Base-by-base conservation (phyloP, 2,329 filamentous ascomycete genomes). In the Exophiala dermatitidis region DNA sequence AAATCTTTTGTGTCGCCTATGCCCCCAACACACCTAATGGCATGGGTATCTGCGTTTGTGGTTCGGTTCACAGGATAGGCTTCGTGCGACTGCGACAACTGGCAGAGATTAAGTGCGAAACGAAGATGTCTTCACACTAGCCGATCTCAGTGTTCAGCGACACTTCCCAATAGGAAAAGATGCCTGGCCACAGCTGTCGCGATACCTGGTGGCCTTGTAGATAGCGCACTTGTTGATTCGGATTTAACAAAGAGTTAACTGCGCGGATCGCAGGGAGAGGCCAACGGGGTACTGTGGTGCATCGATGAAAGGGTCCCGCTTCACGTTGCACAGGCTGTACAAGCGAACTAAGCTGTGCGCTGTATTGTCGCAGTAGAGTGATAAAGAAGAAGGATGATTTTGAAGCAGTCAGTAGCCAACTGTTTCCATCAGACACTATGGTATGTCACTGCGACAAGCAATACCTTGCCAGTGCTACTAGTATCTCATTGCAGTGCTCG, bases 241-340 rank as follows among this genome's bases (percentile, higher is more conserved):
- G 52, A 54, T 47, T 50, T 54, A 54, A 54, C 47, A 29, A 9
- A 48, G 34, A 38, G 12, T 54, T 54, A 54, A 42, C 52, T 41
- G 38, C 38, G 38, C n/a, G 10, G 36, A 38, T 26, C 6, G 38
- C 38, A 41, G 38, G 4, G 28, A 41, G 19, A 19, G 19, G 19
- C 19, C 19, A 1, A 19, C 19, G 19, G 2, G 19, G 19, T 19
- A 19, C 19, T 19, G 19, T 19, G 19, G 19, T 19, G 19, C 19
- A 19, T 19, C 19, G 19, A 19, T 19, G 19, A 19, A 19, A 19
- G 19, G 19, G 19, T 19, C 19, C 19, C 19, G 19, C 19, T 19
- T 19, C 19, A 19, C 19, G 19, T 19, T 19, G 19, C 19, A 19
- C 19, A 19, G 19, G 19, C 19, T 19, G 19, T 19, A 19, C 19